Base-by-base conservation (phyloP, 164 flowering plant genomes). In the Protea cynaroides region DNA sequence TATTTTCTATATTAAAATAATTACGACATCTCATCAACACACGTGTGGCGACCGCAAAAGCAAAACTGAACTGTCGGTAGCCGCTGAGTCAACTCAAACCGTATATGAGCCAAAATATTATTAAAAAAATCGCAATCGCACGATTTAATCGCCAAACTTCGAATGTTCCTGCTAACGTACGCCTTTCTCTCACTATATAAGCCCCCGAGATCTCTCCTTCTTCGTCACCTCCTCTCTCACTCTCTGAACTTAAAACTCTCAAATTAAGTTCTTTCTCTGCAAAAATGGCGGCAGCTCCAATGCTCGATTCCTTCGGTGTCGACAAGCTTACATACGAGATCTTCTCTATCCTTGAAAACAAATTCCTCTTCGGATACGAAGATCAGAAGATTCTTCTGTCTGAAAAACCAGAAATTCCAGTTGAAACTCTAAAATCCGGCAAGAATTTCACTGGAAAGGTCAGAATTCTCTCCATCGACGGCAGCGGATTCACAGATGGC, bases 381-480 rank as follows among this genome's bases (percentile, higher is more conserved):
- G 34, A 65, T 8, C 43, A 75, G 43, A 67, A 71, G 49, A 55
- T 64, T 24, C 44, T 53, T 12, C 47, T 58, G 43, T 21, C 53
- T 14, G 59, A 50, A 9, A 55, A 58, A 15, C 37, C 56, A 21
- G 13, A 44, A 25, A 36, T 21, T 1, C 65, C 66, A 19, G 37
- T 23, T 15, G 43, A 18, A 4, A 56, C 40, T 8, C 71, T 63
- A 3, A 71, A 71, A 15, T 24, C 74, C 0, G 29, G 44, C 24
- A 68, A 68, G 25, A 55, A 52, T 10, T 10, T 17, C 38, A 21
- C 71, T 25, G 87, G 86, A 12, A 84, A 82, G 62, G 84, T 83
- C 59, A 66, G 88, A 10, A 78, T 86, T 23, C 83, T 86, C 56
- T 75, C 80, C 52, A 84, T 86, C 55, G 92, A 86, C 69, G 83